Evolutionary conservation across 2,329 filamentous ascomycete species (phyloP).

Genomic region (Epichloe aotearoae): DNA sequence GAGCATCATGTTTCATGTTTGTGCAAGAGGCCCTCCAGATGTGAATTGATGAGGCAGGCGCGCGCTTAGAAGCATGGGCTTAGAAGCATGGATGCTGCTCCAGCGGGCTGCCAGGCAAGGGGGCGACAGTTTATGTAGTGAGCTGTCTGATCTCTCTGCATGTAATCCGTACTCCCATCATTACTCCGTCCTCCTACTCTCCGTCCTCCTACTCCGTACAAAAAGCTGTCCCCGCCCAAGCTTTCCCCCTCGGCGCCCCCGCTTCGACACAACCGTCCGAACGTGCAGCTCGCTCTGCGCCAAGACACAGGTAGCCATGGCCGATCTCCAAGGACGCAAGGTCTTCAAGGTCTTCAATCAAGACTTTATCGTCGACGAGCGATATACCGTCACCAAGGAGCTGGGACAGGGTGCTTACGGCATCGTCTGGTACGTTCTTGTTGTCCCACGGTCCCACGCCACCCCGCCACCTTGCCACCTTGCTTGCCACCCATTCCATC

Average conservation of each 20-base stretch:
- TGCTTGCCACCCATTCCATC: too few relatives aligned
- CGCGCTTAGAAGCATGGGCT: constrained; percentile 5
- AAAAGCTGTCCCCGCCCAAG: constrained; percentile 1
- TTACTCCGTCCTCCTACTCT: too few relatives aligned
- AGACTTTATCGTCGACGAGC: constrained; percentile 95
- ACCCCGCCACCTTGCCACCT: background rate
- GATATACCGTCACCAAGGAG: constrained; percentile 98
- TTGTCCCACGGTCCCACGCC: background rate
- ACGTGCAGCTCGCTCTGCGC: background rate
- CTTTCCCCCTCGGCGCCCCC: background rate
- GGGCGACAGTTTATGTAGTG: too few relatives aligned
- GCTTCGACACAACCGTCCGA: background rate
- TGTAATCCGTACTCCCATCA: too few relatives aligned
- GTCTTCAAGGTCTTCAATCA: constrained; percentile 99
- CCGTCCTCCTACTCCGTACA: background rate
- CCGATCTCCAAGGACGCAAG: constrained; percentile 50
- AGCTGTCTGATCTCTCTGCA: too few relatives aligned
- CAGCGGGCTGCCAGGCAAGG: too few relatives aligned
- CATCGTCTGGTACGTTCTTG: constrained; percentile 71
- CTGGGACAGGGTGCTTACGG: constrained; percentile 95
- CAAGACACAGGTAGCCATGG: constrained; percentile 17
- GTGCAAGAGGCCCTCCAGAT: too few relatives aligned
- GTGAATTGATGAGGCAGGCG: background rate
- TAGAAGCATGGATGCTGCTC: background rate
- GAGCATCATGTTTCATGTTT: too few relatives aligned